Conservation (phyloP, 2,329 filamentous ascomycete genomes). For the Trichoderma sp. region DNA sequence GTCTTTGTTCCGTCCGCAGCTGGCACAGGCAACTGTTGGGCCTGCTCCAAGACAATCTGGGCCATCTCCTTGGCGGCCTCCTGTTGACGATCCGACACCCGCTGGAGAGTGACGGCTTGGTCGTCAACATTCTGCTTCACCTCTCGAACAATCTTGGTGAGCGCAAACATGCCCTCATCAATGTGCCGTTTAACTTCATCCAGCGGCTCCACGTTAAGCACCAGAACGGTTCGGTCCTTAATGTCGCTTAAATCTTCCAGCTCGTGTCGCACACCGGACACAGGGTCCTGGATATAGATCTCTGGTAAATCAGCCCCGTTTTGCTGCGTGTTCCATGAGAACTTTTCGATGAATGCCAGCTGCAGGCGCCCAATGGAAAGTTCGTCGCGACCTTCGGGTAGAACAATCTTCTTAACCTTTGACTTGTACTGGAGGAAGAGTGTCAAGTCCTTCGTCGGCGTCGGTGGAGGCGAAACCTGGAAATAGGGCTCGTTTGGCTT, state of each 20-base stretch:
- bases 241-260: conserved; percentile 90
- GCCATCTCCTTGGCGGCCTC: conserved; percentile 88
- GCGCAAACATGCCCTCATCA: conserved; percentile 81
- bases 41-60: conserved; percentile 16
- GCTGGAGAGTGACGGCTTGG: conserved; percentile 78
- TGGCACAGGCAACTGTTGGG: conserved; percentile 48
- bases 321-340: conserved; percentile 96
- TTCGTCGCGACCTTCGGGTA: conserved; percentile 80
- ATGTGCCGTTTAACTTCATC: conserved; percentile 97
- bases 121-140: conserved; percentile 82
- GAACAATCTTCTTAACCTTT: conserved; percentile 93
- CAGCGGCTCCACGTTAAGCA: conserved; percentile 86
- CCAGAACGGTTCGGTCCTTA: conserved; percentile 93
- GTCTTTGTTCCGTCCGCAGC: conserved; percentile 46
- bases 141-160: conserved; percentile 81
- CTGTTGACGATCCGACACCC: conserved; percentile 87
- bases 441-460: conserved; percentile 80
- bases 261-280: conserved; percentile 96
- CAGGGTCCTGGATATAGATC: conserved; percentile 95
- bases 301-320: conserved; percentile 92
- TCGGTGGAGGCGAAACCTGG: conserved; percentile 63
- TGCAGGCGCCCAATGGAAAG: conserved; percentile 86
- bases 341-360: conserved; percentile 97
- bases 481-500: conserved; percentile 53
- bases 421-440: conserved; percentile 96